Conservation (phyloP, 768 basidiomycete genomes). For the Sarcomyxa edulis region DNA sequence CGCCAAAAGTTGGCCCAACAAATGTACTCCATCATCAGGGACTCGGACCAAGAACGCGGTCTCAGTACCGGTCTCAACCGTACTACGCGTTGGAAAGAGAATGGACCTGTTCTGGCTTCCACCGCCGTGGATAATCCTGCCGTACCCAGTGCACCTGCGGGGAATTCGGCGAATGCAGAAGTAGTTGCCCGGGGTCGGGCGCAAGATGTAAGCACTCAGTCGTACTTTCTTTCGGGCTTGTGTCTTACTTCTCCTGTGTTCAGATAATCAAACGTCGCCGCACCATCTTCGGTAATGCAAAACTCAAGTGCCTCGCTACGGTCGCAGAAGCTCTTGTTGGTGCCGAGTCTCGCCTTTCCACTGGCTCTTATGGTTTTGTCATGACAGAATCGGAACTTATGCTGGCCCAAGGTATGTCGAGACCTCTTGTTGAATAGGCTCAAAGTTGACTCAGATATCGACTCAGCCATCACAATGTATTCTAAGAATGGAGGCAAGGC, state of each 20-base stretch:
- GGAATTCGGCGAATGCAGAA: slow-evolving; percentile 17
- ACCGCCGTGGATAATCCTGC: no score
- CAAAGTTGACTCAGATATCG: not conserved
- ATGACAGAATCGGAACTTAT: slow-evolving; percentile 3
- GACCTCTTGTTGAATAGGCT: no score
- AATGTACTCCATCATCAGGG: slow-evolving; percentile 5
- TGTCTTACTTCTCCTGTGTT: not conserved
- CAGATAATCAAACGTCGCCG: slow-evolving; percentile 9
- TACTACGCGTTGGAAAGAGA: slow-evolving; percentile 4
- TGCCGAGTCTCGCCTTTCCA: slow-evolving; percentile 3
- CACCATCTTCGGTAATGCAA: slow-evolving; percentile 5
- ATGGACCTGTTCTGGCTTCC: no score
- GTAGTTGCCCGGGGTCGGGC: slow-evolving; percentile 7
- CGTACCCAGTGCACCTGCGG: slow-evolving; percentile 2
- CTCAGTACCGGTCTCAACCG: slow-evolving; percentile 8
- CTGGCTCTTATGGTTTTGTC: slow-evolving; percentile 9
- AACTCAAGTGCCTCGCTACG: slow-evolving; percentile 2
- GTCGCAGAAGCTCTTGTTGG: slow-evolving; percentile 8
- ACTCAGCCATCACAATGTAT: slow-evolving; percentile 9
- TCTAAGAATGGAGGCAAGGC: slow-evolving; percentile 12
- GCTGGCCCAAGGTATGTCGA: slow-evolving; percentile 6
- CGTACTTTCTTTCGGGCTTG: not conserved
- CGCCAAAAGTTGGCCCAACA: slow-evolving; percentile 6
- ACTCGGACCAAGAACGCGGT: slow-evolving; percentile 4
- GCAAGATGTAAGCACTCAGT: slow-evolving; percentile 4